Base-by-base conservation (phyloP, 2,329 filamentous ascomycete genomes). In the Akanthomyces muscarius region DNA sequence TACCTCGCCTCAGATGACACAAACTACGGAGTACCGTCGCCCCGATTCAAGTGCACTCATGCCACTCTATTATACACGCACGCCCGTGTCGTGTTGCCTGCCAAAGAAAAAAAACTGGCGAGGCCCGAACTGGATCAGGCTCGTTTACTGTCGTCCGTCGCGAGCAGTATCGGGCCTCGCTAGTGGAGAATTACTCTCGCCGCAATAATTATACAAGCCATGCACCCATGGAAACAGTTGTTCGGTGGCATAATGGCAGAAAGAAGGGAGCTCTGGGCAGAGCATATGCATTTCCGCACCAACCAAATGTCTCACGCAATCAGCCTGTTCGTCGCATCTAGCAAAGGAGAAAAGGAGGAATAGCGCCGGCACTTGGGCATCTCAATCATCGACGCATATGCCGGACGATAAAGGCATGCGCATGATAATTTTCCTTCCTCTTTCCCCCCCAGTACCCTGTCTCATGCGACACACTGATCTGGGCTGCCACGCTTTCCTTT, bases 301-400 rank as follows among this genome's bases (percentile, higher is more conserved):
- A 21, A 11, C n/a, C 4, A 42, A 13, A 14, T 50, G 45, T 59
- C 56, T 50, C 23, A 28, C 44, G 54, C 23, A 30, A 59, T 41
- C 56, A 25, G 41, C 55, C 44, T 18, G n/a, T 18, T 38, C 21
- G n/a, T 51, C 30, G 38, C 44, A 50, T 59, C 56, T 28, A 23
- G 23, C 16, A 47, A 3, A 7, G 16, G 23, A 41, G 36, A 25
- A 48, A 47, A 47, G 48, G 7, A 28, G 41, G 18, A 21, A 45
- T 61, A 61, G 50, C 50, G 50, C 50, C 59, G 59, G 59, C 59
- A 61, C 51, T 54, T 54, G 7, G 28, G 14, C 28, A 61, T 61
- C 50, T 47, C 48, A 54, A 5, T 23, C 48, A 38, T 47, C 38
- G 59, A 61, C n/a, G 48, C 41, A 61, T 47, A 28, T 61, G 59